Percentiles rank a stretch among this genome's conserved stretches.
Conservation (phyloP, 805 yeast genomes). For the Myxozyma mucilagina region DNA sequence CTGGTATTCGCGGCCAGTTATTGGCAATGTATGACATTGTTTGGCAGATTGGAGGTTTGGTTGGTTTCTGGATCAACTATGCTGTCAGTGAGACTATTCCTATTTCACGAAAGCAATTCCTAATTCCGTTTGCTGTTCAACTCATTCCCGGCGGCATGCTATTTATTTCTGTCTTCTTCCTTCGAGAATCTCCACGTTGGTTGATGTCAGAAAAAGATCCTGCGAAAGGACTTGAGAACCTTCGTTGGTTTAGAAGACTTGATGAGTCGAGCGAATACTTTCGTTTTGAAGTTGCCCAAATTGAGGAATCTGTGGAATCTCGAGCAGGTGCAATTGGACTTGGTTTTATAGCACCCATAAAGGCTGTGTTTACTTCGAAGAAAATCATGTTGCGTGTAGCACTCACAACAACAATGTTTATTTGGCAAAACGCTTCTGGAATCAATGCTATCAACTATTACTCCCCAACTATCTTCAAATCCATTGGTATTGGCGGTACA, state of each 20-base stretch:
- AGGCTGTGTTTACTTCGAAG: conserved; percentile 2
- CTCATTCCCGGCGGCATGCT: conserved; percentile 35
- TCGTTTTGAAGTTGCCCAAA: conserved; percentile 44
- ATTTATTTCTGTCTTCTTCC: conserved; percentile 53
- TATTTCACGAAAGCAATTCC: conserved; percentile 40
- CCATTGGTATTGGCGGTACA: conserved; percentile 51
- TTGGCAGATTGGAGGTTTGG: conserved; percentile 53
- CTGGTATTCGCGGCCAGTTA: conserved; percentile 73
- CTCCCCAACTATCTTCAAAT: conserved; percentile 53
- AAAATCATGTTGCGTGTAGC: conserved; percentile 4
- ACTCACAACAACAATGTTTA: conserved; percentile 14
- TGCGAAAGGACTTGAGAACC: conserved; percentile 54
- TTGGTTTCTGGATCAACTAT: conserved; percentile 54
- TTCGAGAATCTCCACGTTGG: conserved; percentile 68
- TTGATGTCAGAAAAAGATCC: conserved; percentile 57
- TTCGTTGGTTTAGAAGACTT: conserved; percentile 46
- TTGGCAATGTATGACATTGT: conserved; percentile 56
- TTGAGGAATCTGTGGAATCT: conserved; percentile 16
- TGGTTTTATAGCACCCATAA: conserved; percentile 21
- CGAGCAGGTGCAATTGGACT: conserved; percentile 19
- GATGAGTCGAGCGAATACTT: conserved; percentile 47
- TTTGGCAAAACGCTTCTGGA: conserved; percentile 25
- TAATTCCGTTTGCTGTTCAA: conserved; percentile 31
- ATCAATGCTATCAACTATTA: conserved; percentile 45
- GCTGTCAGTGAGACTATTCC: conserved; percentile 46